phyloP scores from a whole-genome alignment of 176 grass and related monocot species.

The Panicum miliaceum region DNA sequence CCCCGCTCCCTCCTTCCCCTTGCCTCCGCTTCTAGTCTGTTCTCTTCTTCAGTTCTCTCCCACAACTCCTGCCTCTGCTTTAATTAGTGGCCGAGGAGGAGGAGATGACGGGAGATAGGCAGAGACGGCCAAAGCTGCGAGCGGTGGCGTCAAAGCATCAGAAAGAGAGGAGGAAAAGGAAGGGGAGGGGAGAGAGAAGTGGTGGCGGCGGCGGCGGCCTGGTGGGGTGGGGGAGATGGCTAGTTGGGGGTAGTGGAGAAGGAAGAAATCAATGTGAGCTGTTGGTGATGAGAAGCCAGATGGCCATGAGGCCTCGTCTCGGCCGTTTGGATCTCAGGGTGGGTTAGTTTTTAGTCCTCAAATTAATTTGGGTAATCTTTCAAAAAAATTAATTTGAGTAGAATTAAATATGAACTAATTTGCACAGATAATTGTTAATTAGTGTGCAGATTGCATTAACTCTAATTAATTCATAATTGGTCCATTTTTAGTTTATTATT shows the following conservation, averaged over 20 bases:
- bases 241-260: constrained; percentile 43
- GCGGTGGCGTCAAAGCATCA: constrained; percentile 56
- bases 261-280: constrained; percentile 55
- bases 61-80: constrained; percentile 5
- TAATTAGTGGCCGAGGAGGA: constrained; percentile 28
- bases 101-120: constrained; percentile 8
- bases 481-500: too few species aligned
- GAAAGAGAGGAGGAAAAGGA: constrained; percentile 55
- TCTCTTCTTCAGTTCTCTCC: neutral
- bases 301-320: neutral
- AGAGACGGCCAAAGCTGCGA: constrained; percentile 45
- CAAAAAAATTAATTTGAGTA: too few species aligned
- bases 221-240: constrained; percentile 29
- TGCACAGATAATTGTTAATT: too few species aligned
- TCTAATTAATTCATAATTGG: too few species aligned
- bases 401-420: too few species aligned
- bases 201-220: constrained; percentile 11
- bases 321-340: too few species aligned
- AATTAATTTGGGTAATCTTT: too few species aligned
- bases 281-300: constrained; percentile 48
- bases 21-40: neutral
- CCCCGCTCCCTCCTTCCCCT: neutral
- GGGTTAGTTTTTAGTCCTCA: too few species aligned
- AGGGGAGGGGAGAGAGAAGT: neutral
- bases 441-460: too few species aligned